phyloP scores from a whole-genome alignment of 2,329 filamentous ascomycete genomes.

The Chaetomiaceae sp. region DNA sequence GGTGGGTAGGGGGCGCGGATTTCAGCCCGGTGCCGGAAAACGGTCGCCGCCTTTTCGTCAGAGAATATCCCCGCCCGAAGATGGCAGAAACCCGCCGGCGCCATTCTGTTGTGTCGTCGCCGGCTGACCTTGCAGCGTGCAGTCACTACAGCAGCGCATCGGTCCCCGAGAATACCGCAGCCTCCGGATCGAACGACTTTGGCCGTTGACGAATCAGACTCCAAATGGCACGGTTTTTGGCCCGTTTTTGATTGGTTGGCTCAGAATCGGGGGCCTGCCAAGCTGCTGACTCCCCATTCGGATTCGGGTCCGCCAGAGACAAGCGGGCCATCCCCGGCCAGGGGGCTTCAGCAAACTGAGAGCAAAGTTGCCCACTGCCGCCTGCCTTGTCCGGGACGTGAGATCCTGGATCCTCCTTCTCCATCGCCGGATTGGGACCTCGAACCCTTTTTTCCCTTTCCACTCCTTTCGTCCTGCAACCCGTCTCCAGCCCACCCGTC shows the following conservation, averaged over 20 bases:
- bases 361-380: conserved; percentile 10
- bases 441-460: conserved; percentile 12
- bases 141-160: not conserved
- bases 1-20: not conserved
- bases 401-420: conserved; percentile 12
- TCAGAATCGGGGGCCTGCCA: conserved; percentile 5
- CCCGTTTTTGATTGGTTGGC: conserved; percentile 19
- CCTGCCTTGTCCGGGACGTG: conserved; percentile 14
- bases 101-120: not conserved
- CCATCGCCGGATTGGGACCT: conserved; percentile 13
- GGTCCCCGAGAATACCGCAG: conserved; percentile 4
- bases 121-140: not conserved
- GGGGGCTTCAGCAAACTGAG: conserved; percentile 15
- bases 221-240: conserved; percentile 12
- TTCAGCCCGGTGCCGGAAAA: conserved; percentile 10
- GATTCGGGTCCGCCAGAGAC: conserved; percentile 9
- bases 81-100: not conserved
- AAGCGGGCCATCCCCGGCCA: conserved; percentile 9
- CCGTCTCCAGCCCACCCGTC: conserved; percentile 6
- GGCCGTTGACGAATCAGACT: conserved; percentile 19
- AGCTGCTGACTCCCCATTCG: conserved; percentile 4
- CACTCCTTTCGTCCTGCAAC: conserved; percentile 9
- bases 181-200: conserved; percentile 19
- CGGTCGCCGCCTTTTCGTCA: conserved; percentile 9
- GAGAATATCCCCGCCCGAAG: not conserved